Conservation (phyloP, 768 basidiomycete species). For the Rhodotorula sphaerocarpa region DNA sequence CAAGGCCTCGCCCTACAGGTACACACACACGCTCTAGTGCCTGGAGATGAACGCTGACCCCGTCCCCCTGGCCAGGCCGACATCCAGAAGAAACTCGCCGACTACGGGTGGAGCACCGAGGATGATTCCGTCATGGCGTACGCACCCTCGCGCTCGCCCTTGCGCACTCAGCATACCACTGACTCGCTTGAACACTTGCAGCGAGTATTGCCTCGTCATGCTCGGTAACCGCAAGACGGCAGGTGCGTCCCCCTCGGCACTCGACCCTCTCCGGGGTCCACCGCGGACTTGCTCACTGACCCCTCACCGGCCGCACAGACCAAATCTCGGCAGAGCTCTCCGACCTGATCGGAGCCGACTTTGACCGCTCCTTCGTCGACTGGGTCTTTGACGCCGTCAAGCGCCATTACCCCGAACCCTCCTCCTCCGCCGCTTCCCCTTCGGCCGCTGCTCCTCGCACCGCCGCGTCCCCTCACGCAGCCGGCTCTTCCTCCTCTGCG, state of each 20-base stretch:
- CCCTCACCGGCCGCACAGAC: too few species aligned
- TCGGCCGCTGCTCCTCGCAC: constrained; percentile 34
- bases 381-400: constrained; percentile 74
- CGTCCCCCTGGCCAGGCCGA: constrained; percentile 25
- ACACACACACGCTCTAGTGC: background rate
- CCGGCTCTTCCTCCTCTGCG: background rate
- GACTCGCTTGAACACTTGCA: background rate
- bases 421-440: constrained; percentile 28
- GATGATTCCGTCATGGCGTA: constrained; percentile 40
- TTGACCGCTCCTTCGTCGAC: constrained; percentile 73
- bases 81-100: constrained; percentile 37
- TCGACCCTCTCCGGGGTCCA: too few species aligned
- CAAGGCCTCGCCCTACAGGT: constrained; percentile 32
- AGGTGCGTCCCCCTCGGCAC: too few species aligned
- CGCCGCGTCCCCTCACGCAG: constrained; percentile 8
- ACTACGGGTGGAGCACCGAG: constrained; percentile 35
- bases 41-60: rapidly evolving
- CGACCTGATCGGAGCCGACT: constrained; percentile 77
- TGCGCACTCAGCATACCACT: background rate
- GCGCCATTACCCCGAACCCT: constrained; percentile 36
- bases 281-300: too few species aligned
- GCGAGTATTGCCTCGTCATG: constrained; percentile 37
- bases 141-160: background rate
- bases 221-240: constrained; percentile 33
- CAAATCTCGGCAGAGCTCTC: constrained; percentile 83